Evolutionary conservation across 2,329 filamentous ascomycete species (phyloP), one percentile per base, ranked within the genome.

Genomic region (Aspergillus versicolor): DNA sequence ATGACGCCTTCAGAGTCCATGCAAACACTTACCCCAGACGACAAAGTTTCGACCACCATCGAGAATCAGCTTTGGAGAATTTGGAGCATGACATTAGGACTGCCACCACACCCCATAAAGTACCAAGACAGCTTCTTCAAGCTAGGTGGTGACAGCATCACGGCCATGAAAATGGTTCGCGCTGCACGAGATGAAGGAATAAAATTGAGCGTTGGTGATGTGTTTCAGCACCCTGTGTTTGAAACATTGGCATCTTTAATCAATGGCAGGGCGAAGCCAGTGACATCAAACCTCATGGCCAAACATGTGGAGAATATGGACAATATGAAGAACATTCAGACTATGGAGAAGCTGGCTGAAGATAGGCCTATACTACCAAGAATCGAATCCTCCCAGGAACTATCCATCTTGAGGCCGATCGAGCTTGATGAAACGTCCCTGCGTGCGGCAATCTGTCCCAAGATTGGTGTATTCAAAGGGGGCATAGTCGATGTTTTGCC

Each of bases 401-500:
- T 70, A 9, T 63, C 68, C 19, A 46, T 69, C 6, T 54, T 70
- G 19, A 61, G 57, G n/a, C 63, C 69, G 12, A 60, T 52, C 24
- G 56, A 63, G 13, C 53, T 71, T 7, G 70, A 70, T 44, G 65
- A 67, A 40, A 62, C 58, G 3, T 82, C 84, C 1, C 43, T 57
- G 41, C 42, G 43, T 21, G 48, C 48, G 30, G 48, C 47, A 52
- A 77, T 88, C 30, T 77, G 75, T 17, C 79, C 83, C 0, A 76
- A 78, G 44, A 77, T 88, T 4, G 76, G 78, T 8, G 76, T 83
- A 56, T 73, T 76, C 9, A 70, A 76, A 22, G 83, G 81, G 74
- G 77, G 75, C 8, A 77, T 88, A 42, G 67, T 73, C 2, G 81
- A 88, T 61, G 78, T 87, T 2, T 75, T 86, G 2, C 86, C 85